phyloP scores from a whole-genome alignment of 2,329 filamentous ascomycete genomes.

The Ceratocystis eucalypticola region DNA sequence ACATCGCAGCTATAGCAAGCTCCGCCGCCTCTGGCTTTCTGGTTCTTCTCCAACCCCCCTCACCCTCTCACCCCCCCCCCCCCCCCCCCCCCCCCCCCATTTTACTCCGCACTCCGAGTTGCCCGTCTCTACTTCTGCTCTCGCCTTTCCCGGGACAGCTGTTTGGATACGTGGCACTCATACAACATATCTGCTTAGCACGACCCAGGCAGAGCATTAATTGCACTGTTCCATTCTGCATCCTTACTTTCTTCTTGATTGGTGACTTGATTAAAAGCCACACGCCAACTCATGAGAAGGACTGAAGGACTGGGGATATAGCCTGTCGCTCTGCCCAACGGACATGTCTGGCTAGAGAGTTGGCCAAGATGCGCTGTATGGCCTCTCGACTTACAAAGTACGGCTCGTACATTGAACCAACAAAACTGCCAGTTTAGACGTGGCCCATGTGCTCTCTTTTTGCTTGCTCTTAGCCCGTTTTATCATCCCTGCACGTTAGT shows the following conservation, averaged over 20 bases:
- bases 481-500: background rate
- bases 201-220: background rate
- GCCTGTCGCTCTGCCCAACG: background rate
- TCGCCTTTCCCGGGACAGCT: background rate
- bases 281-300: background rate
- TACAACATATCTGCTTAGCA: background rate
- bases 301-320: no score
- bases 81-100: background rate
- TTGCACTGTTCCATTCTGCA: background rate
- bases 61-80: no score
- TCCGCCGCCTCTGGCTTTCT: no score
- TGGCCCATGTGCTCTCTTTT: constrained; percentile 4
- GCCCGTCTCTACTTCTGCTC: background rate
- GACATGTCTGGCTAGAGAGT: background rate
- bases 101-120: background rate
- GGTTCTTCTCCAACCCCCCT: no score
- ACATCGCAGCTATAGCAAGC: no score
- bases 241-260: background rate
- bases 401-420: background rate
- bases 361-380: background rate
- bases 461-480: background rate
- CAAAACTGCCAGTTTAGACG: background rate
- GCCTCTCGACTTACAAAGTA: background rate
- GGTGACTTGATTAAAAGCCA: background rate
- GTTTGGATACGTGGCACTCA: background rate